A percentile compares a stretch with the other conserved stretches of the same genome.
Conservation (phyloP, 169 alveolate species). For the Plasmodium knowlesi region DNA sequence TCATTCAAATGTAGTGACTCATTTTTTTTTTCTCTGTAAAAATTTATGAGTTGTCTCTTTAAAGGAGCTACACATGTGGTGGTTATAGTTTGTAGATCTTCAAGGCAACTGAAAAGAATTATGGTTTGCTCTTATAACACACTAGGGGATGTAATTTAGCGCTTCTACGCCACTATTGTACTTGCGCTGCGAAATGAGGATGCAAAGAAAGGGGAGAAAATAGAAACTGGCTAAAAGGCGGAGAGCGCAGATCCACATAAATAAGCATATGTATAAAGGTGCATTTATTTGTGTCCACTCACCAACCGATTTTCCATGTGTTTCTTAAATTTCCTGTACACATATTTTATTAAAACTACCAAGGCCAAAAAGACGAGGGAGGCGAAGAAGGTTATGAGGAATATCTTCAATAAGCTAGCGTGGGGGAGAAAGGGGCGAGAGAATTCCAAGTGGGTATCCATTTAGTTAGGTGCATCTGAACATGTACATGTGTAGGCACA, state of each 20-base stretch:
- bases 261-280: background rate
- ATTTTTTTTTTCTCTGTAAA: background rate
- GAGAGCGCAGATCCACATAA: background rate
- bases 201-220: background rate
- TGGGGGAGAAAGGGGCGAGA: background rate
- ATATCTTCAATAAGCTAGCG: slow-evolving; percentile 20
- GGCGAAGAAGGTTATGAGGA: slow-evolving; percentile 1
- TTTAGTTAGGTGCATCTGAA: background rate
- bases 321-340: background rate
- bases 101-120: background rate
- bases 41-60: background rate
- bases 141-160: background rate
- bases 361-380: slow-evolving; percentile 17
- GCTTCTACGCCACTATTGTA: background rate
- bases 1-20: background rate
- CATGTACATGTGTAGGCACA: background rate
- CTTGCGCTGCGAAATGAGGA: background rate
- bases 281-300: background rate
- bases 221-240: background rate
- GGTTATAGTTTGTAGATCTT: background rate
- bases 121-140: background rate
- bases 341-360: slow-evolving; percentile 13
- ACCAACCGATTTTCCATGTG: slow-evolving; percentile 40
- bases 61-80: background rate
- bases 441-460: background rate